Evolutionary conservation across 495 filamentous ascomycete genomes (phyloP).

Genomic region (Recurvomyces mirabilis): DNA sequence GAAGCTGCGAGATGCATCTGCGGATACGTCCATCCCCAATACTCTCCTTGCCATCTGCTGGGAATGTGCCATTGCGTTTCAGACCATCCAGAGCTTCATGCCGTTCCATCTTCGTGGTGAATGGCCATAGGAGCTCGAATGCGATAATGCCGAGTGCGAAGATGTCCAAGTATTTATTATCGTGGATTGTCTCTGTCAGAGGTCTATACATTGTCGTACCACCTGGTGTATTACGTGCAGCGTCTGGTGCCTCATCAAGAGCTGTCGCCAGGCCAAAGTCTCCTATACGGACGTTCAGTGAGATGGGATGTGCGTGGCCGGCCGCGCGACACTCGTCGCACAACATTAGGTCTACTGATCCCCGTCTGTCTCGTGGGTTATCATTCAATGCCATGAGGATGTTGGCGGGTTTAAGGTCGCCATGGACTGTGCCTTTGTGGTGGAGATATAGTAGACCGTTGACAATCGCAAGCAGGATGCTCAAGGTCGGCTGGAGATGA

Average conservation of each 20-base stretch:
- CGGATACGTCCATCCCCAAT: too few species aligned
- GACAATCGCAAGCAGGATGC: slow-evolving; percentile 29
- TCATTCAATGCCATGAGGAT: slow-evolving; percentile 32
- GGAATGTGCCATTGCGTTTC: not conserved
- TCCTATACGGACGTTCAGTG: slow-evolving; percentile 28
- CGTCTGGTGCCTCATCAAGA: slow-evolving; percentile 17
- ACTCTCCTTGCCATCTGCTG: not conserved
- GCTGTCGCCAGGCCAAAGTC: slow-evolving; percentile 30
- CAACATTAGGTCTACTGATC: slow-evolving; percentile 26
- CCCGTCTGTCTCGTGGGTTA: slow-evolving; percentile 6
- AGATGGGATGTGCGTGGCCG: slow-evolving; percentile 3
- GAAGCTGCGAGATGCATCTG: too few species aligned
- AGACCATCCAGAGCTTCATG: slow-evolving; percentile 3
- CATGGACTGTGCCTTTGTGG: slow-evolving; percentile 31
- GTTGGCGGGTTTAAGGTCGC: slow-evolving; percentile 40
- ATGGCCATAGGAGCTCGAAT: slow-evolving; percentile 30
- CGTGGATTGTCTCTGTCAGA: not conserved
- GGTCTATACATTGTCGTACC: slow-evolving; percentile 35
- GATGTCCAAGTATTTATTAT: slow-evolving; percentile 31
- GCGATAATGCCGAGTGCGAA: slow-evolving; percentile 33
- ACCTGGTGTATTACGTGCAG: slow-evolving; percentile 4
- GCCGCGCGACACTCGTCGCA: slow-evolving; percentile 28
- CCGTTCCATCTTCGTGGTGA: slow-evolving; percentile 24
- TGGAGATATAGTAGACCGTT: slow-evolving; percentile 32
- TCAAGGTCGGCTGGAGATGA: slow-evolving; percentile 27